Evolutionary conservation across 2,329 filamentous ascomycete species (phyloP).

Genomic region (Magnaporthales sp.): DNA sequence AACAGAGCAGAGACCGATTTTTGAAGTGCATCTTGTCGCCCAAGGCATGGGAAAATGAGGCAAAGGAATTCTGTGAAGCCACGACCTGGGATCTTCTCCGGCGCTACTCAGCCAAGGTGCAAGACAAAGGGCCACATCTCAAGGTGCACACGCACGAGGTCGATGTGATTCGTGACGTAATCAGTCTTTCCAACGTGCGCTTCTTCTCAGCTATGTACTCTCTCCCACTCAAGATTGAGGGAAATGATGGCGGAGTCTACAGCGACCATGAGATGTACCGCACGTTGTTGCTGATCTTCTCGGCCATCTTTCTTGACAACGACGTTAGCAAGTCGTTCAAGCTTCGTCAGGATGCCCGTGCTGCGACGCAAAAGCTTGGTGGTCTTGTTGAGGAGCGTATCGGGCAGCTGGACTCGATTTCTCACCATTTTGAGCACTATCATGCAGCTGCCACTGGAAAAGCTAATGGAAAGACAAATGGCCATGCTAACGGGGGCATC

Average conservation of each 20-base stretch:
- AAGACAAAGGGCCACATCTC: background rate
- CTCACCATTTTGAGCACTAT: background rate
- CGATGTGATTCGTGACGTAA: constrained; percentile 41
- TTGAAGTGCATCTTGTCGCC: constrained; percentile 17
- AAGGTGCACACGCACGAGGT: constrained; percentile 24
- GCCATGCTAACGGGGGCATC: too few relatives aligned
- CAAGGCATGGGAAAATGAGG: background rate
- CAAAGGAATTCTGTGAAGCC: background rate
- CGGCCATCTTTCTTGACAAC: constrained; percentile 2
- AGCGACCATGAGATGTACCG: constrained; percentile 31
- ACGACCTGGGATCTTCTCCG: constrained; percentile 3
- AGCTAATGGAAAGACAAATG: background rate
- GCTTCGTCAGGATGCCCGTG: background rate
- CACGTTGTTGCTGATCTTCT: constrained; percentile 27
- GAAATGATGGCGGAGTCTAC: constrained; percentile 3
- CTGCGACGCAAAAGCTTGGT: background rate
- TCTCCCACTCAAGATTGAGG: constrained; percentile 45
- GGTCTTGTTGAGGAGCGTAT: background rate
- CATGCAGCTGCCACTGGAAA: background rate
- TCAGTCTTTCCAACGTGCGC: constrained; percentile 47
- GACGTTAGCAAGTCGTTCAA: background rate
- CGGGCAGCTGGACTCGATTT: background rate
- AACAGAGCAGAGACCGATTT: constrained; percentile 20
- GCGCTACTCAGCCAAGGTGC: background rate
- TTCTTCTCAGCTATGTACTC: constrained; percentile 49